These are phyloP conservation scores for Pseudoscleropodium purum DNA, from an alignment of 225 moss, liverwort and hornwort genomes.

Conservation along the genomic window DNA sequence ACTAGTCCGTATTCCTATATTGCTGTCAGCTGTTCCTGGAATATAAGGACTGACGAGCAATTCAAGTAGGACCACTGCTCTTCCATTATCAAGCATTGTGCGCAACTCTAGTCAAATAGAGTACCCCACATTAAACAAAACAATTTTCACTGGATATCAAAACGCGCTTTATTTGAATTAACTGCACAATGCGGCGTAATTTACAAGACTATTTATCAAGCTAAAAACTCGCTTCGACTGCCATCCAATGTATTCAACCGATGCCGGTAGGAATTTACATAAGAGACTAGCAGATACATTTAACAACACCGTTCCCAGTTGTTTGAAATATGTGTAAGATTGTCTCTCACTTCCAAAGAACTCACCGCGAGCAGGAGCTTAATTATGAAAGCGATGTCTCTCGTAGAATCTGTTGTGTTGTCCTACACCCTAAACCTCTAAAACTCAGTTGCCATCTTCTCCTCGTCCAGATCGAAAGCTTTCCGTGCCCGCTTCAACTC, in stretches of 20 bases:
- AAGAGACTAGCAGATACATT: not conserved
- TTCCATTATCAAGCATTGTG: not conserved
- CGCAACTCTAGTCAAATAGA: not conserved
- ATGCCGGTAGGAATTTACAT: not conserved
- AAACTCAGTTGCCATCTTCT: constrained; percentile 53
- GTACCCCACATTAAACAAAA: not conserved
- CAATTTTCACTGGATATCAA: not conserved
- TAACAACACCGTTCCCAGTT: not conserved
- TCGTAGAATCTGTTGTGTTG: not conserved
- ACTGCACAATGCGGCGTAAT: not conserved
- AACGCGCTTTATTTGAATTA: not conserved
- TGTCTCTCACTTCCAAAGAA: not conserved
- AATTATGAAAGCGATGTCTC: not conserved
- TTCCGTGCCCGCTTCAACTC: constrained; percentile 59
- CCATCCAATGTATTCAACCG: not conserved
- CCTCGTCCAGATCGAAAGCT: constrained; percentile 58
- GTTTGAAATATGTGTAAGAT: not conserved
- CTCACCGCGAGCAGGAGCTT: not conserved
- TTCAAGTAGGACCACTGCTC: not conserved
- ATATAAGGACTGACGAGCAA: not conserved
- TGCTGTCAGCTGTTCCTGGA: not conserved
- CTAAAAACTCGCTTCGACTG: not conserved
- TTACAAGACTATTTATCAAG: not conserved
- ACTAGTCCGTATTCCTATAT: not conserved
- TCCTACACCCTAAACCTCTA: not conserved